Evolutionary conservation across 148 eudicot species (phyloP), one percentile per base, ranked within the genome.

Genomic region (Polygonum maritimum): DNA sequence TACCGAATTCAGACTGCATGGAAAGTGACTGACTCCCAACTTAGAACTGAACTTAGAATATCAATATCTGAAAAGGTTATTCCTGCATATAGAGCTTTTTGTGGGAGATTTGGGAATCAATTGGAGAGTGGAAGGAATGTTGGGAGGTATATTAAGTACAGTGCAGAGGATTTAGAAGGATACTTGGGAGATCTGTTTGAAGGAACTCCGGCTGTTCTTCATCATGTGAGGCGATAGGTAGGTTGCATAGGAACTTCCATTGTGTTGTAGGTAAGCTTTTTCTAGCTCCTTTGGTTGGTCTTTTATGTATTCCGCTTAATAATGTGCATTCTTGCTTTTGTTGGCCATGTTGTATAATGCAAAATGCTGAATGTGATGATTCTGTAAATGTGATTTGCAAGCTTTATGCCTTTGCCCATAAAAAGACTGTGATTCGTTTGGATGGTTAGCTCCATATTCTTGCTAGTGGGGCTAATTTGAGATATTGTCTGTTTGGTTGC

Each of bases 21-120:
- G 99, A 88, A 91, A 79, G 98, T 96, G 63, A 89, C 98, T 2
- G 98, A 96, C 83, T 80, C 88, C 39, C 99, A 96, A 79, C 97
- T 96, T 48, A 86, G 97, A 44, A 87, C 85, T 5, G 99, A 96
- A 76, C 99, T 96, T 73, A 71, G 89, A 75, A 96, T 96, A 79
- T 96, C 98, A 16, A 87, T 96, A 83, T 91, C 97, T 0, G 99
- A 92, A 81, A 91, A 84, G 74, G 87, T 96, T 26, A 73, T 92
- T 48, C 97, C 97, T 31, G 99, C 99, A 0, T 90, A 90, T 67
- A 90, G 98, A 44, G 77, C 97, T 1, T 96, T 96, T 81, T 54
- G 88, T 83, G 99, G 99, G 75, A 84, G 99, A 80, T 91, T 89
- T 77, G 90, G 97, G 76, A 83, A 85, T 80, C 91, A 86, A 10